Conservation (phyloP, 2,329 filamentous ascomycete species). For the Exserohilum turcica region DNA sequence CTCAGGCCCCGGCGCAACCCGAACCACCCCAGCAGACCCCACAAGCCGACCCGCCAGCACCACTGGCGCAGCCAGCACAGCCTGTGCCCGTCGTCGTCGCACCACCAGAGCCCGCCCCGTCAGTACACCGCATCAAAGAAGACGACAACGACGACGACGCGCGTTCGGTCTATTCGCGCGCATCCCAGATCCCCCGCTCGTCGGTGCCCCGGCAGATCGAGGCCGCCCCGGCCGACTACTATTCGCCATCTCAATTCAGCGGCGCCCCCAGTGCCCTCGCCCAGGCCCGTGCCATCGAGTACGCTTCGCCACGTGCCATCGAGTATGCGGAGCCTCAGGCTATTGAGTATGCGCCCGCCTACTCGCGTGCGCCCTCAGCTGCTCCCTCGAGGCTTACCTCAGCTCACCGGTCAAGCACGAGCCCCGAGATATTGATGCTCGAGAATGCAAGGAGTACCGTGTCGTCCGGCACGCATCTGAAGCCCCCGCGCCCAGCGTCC, state of each 20-base stretch:
- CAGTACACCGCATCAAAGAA: conserved; percentile 45
- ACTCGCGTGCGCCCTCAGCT: conserved; percentile 35
- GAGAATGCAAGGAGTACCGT: conserved; percentile 27
- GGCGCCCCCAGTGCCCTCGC: conserved; percentile 25
- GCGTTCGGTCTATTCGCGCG: conserved; percentile 41
- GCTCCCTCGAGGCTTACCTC: conserved; percentile 30
- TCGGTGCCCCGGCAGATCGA: conserved; percentile 46
- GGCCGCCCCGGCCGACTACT: conserved; percentile 43
- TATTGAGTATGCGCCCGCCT: conserved; percentile 46
- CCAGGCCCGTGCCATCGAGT: conserved; percentile 1
- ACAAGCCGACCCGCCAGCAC: conserved; percentile 33
- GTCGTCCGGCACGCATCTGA: conserved; percentile 19
- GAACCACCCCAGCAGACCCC: conserved; percentile 40
- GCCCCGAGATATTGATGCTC: conserved; percentile 36
- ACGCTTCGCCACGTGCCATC: not conserved
- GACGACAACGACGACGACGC: conserved; percentile 43
- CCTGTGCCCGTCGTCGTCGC: conserved; percentile 1
- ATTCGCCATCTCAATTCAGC: conserved; percentile 40
- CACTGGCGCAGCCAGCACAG: conserved; percentile 24
- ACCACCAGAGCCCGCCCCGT: conserved; percentile 16
- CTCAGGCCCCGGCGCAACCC: conserved; percentile 36
- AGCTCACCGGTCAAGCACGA: conserved; percentile 37
- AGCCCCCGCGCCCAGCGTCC: conserved; percentile 11
- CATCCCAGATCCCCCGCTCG: conserved; percentile 21
- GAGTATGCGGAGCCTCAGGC: conserved; percentile 20